Evolutionary conservation across 768 basidiomycete genomes (phyloP), one percentile per base, ranked within the genome.

Genomic region (Serendipita sp.): DNA sequence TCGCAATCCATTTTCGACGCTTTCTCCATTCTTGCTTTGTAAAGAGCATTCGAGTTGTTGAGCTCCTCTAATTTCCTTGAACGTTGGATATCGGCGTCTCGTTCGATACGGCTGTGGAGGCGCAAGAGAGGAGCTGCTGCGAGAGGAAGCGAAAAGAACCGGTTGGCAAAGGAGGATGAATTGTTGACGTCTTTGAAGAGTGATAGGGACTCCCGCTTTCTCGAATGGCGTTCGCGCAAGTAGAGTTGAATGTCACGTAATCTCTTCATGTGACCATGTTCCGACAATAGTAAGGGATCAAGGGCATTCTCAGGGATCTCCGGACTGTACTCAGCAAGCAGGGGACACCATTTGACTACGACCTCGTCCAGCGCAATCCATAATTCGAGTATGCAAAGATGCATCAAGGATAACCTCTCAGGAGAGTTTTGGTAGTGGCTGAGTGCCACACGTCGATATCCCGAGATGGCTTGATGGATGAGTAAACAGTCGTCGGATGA

Each of bases 321-420:
- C 0, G 81, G 79, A 8, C 78, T 76, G 63, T 79, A 82, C 2
- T 76, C 70, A 0, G 45, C 45, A 3, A 82, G 69, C 10, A 81
- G 71, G 1, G 80, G 76, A 43, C 71, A 69, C 27, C 72, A 69
- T 18, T 44, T 44, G 16, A 76, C 68, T 1, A 69, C 73, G 11
- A 77, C 34, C 27, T 66, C 73, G 66, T 82, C 81, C 3, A 81
- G 70, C 0, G 75, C 77, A 0, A 78, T 71, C 81, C 81, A 82
- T 16, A 82, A 72, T 36, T 80, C 76, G 27, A 81, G 67, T 36
- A 76, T 65, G 3, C 76, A 77, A 52, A 82, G 68, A 45, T 81
- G 66, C 74, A 82, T 77, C 1, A 76, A 63, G 10, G 74, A 74
- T 3, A 67, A 46, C n/a, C 66, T 43, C 53, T 67, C 69, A n/a